Percentiles rank a stretch among this genome's conserved stretches.
Evolutionary conservation across 805 yeast genomes (phyloP).

Genomic region (Metschnikowia lochheadii): DNA sequence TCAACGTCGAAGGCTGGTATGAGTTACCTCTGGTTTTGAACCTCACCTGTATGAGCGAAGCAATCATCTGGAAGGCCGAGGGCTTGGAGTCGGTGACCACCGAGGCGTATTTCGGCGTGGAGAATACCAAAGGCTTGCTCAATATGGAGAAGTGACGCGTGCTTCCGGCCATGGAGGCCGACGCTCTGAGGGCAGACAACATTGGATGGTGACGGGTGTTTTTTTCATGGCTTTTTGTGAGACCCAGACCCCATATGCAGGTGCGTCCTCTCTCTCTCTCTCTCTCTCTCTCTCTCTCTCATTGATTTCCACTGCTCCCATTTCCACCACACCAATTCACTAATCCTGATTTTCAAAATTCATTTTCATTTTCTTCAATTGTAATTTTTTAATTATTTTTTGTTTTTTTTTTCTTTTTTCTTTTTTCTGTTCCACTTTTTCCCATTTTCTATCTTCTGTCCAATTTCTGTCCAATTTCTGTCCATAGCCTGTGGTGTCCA

Average conservation of each 20-base stretch:
- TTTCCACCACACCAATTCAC: no score
- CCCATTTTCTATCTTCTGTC: no score
- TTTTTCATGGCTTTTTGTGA: background rate
- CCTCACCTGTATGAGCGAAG: constrained; percentile 50
- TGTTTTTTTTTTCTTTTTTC: accelerated
- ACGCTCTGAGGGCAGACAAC: constrained; percentile 1
- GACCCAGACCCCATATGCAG: constrained; percentile 1
- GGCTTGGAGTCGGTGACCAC: constrained; percentile 2
- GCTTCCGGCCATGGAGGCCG: background rate
- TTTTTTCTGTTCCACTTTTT: no score
- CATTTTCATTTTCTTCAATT: no score
- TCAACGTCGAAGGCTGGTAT: constrained; percentile 87
- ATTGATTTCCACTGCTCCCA: no score
- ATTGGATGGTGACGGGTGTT: background rate
- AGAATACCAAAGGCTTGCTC: constrained; percentile 5
- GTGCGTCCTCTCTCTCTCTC: background rate
- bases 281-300: no score
- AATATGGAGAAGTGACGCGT: constrained; percentile 14
- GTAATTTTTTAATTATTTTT: no score
- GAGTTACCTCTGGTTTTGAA: constrained; percentile 92
- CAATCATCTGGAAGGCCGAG: constrained; percentile 21
- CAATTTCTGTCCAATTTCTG: no score
- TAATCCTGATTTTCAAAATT: no score
- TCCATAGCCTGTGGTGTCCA: no score
- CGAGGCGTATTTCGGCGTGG: constrained; percentile 3